Evolutionary conservation across 2,329 filamentous ascomycete genomes (phyloP), one percentile per base, ranked within the genome.

Genomic region (Penicillium sp.): DNA sequence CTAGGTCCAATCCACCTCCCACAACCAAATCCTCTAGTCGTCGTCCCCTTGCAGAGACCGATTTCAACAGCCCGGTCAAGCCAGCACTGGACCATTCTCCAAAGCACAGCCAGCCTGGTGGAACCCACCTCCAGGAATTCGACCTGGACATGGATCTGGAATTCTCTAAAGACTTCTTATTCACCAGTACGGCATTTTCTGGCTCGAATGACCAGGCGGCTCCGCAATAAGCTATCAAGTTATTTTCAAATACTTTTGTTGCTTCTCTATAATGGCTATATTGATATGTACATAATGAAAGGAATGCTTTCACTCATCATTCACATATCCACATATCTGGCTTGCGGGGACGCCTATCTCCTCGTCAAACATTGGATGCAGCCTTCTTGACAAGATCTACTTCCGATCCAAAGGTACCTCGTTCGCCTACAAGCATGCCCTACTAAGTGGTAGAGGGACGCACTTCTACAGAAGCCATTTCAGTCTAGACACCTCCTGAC

Each of bases 91-190:
- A 59, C 44, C 20, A 46, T 39, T 38, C 33, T 25, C 12, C 52
- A 1, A 52, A 59, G 35, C 45, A 50, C 4, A 54, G 42, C 13
- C 53, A 50, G 42, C 9, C 37, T 5, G 42, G 44, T 35, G 58
- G 58, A 9, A 59, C 63, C 28, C 55, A 53, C 18, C 44, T 68
- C 15, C 60, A 63, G 15, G 52, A 56, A 29, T 33, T 69, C n/a
- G 61, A 68, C 42, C 46, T 68, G 46, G 65, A 66, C 42, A 60
- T 66, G 60, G 63, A 67, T 32, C 39, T 69, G 44, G 68, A 71
- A 40, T 68, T 68, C 44, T 65, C 65, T 0, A 68, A 64, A 31
- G 66, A 70, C 20, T 67, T 67, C 35, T 37, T 70, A 13, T 69
- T 70, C 33, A 66, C 62, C 10, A 68, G 65, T 31, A 68, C 67